Evolutionary conservation across 306 rosid species (phyloP), one percentile per base, ranked within the genome.

Genomic region (Acacia acuminata): DNA sequence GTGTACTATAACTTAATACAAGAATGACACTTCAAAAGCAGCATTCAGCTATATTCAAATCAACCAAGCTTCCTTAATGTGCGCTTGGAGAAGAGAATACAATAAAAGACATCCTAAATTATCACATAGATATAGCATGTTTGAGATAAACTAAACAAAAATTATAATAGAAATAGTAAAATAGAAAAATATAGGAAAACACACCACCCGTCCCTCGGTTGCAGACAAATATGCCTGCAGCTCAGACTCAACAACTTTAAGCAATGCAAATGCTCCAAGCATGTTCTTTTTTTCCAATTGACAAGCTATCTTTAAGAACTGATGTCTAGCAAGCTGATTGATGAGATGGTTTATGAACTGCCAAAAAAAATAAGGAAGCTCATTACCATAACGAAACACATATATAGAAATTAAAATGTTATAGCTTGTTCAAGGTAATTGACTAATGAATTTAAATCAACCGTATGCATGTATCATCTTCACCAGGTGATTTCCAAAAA

Each of bases 311-410:
- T 96, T 94, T 67, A 96, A 88, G 77, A 96, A 88, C 83, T 92
- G 98, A 86, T 96, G 98, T 83, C 99, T 89, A 30, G 98, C 93
- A 76, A 96, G 99, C 81, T 94, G 98, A 89, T 91, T 94, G 84
- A 96, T 85, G 82, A 91, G 96, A 90, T 96, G 99, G 85, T 90
- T 92, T 89, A 96, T 96, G 92, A 92, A 94, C 99, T 94, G 94
- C 77, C 79, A 89, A 80, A 79, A 50, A 50, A 58, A 89, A 84
- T 53, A 71, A 7, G 64, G 58, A 75, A 13, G 24, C 32, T 36
- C 67, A n/a, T 76, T 84, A 82, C 42, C 66, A 48, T 50, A 79
- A 61, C 77, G 80, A 56, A 36, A 53, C 68, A 71, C 71, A 68
- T 47, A 67, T 34, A 34, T 5, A 77, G 67, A 78, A 87, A 38